These are phyloP conservation scores for Cutaneotrichosporon sp. DNA, from an alignment of 1,284 basidiomycete species.

Conservation along the genomic window DNA sequence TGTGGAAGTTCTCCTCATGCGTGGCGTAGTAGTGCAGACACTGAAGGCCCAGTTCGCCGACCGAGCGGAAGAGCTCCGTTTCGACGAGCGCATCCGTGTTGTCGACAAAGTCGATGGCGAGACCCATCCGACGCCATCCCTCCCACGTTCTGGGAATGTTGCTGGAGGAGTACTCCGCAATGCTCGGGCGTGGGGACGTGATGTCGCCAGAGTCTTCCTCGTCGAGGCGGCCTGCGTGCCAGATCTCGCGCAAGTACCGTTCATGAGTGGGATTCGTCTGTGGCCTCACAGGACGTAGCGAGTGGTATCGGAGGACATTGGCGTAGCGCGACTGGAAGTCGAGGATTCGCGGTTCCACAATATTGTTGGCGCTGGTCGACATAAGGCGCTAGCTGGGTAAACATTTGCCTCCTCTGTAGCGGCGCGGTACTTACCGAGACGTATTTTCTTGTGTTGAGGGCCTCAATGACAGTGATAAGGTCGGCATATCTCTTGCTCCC, in stretches of 20 bases:
- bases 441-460: constrained; percentile 72
- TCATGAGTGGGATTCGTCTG: constrained; percentile 60
- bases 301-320: constrained; percentile 72
- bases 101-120: constrained; percentile 51
- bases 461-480: constrained; percentile 56
- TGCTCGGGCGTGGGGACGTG: constrained; percentile 16
- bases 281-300: constrained; percentile 69
- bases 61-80: constrained; percentile 73
- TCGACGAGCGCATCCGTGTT: constrained; percentile 75
- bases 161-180: constrained; percentile 34
- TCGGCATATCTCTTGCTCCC: constrained; percentile 32
- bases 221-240: constrained; percentile 54
- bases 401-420: too few relatives aligned
- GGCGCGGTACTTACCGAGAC: constrained; percentile 70
- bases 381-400: constrained; percentile 82
- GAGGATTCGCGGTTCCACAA: constrained; percentile 75
- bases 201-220: constrained; percentile 10
- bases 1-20: constrained; percentile 73
- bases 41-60: constrained; percentile 79
- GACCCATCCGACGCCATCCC: constrained; percentile 51
- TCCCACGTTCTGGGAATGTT: constrained; percentile 19
- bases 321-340: constrained; percentile 89
- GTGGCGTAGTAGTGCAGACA: constrained; percentile 70
- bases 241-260: constrained; percentile 64
- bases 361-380: constrained; percentile 64